A percentile compares a stretch with the other conserved stretches of the same genome.
Conservation (phyloP, 805 yeast genomes). For the Clavispora fructus region DNA sequence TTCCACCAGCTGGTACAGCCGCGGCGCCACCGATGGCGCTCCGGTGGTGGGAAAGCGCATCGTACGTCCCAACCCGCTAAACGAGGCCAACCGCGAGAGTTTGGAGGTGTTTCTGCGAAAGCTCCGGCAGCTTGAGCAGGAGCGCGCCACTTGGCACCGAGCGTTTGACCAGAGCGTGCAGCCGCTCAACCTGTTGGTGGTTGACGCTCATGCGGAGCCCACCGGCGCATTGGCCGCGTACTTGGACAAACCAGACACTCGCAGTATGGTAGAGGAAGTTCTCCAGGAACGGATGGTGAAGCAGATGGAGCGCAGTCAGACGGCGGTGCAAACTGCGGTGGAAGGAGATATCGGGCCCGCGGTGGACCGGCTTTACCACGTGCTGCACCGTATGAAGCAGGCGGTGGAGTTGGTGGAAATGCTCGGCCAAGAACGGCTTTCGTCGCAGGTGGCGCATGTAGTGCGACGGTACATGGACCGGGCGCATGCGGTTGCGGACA, state of each 20-base stretch:
- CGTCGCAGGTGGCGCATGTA: constrained; percentile 7
- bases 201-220: not conserved
- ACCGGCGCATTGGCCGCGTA: not conserved
- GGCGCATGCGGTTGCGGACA: not conserved
- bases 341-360: constrained; percentile 19
- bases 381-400: constrained; percentile 24
- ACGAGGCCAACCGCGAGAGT: constrained; percentile 45
- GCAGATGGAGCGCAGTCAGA: constrained; percentile 1
- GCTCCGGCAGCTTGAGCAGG: constrained; percentile 39
- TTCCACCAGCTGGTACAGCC: constrained; percentile 64
- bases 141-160: constrained; percentile 45
- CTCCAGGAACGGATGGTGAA: not conserved
- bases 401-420: constrained; percentile 19
- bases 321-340: constrained; percentile 11
- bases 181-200: constrained; percentile 13
- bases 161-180: constrained; percentile 17
- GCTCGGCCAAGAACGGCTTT: constrained; percentile 4
- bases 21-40: constrained; percentile 19
- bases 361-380: constrained; percentile 35
- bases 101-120: constrained; percentile 42
- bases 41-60: constrained; percentile 23
- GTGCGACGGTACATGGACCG: constrained; percentile 8
- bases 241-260: not conserved
- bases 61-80: constrained; percentile 55
- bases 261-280: not conserved